Conservation (phyloP, 2,329 filamentous ascomycete genomes). For the Aureobasidium sp. region DNA sequence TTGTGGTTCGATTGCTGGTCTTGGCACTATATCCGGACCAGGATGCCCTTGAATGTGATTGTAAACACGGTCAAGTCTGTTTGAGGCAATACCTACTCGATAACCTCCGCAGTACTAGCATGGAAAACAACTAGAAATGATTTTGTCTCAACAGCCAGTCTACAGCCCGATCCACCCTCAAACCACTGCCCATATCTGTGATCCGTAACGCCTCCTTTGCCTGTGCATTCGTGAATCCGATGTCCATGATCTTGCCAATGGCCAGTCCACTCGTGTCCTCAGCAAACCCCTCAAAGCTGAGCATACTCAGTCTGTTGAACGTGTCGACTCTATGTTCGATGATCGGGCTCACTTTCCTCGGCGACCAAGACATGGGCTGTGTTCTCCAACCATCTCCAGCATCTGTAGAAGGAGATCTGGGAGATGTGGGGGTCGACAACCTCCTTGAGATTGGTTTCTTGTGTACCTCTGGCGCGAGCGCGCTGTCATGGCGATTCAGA, state of each 20-base stretch:
- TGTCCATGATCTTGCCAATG: slow-evolving; percentile 49
- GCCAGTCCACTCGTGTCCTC: slow-evolving; percentile 50
- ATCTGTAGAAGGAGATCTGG: neutral
- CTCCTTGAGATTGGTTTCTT: neutral
- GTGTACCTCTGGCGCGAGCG: slow-evolving; percentile 1
- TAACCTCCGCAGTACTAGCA: neutral
- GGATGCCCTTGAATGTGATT: no score
- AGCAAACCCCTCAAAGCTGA: slow-evolving; percentile 28
- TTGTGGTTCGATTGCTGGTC: no score
- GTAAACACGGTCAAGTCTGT: neutral
- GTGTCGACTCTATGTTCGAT: slow-evolving; percentile 21
- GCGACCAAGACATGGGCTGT: neutral
- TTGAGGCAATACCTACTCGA: neutral
- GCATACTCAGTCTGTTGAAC: slow-evolving; percentile 17
- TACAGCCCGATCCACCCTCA: slow-evolving; percentile 50
- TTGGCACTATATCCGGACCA: no score
- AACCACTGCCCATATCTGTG: slow-evolving; percentile 52
- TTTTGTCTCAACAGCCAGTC: slow-evolving; percentile 42
- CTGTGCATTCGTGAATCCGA: slow-evolving; percentile 49
- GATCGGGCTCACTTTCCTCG: slow-evolving; percentile 22
- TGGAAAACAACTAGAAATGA: slow-evolving; percentile 12
- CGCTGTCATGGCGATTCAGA: neutral
- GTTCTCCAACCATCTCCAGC: neutral
- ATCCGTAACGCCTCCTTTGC: slow-evolving; percentile 50
- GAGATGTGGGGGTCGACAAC: neutral